Conservation (phyloP, 2,329 filamentous ascomycete species). For the Fusarium sp. region DNA sequence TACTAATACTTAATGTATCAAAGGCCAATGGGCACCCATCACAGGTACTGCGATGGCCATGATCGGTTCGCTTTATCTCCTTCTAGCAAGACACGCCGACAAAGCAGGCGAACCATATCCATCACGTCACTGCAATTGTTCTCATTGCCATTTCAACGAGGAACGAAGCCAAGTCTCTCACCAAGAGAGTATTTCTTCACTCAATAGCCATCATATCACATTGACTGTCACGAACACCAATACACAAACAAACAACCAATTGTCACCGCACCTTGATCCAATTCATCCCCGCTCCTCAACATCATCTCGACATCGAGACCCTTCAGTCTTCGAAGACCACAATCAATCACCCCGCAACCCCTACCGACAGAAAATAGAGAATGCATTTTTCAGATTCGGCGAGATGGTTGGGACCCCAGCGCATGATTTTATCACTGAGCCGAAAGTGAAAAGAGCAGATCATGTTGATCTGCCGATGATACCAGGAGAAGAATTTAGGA, state of each 20-base stretch:
- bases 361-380: constrained; percentile 55
- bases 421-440: constrained; percentile 47
- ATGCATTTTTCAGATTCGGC: constrained; percentile 53
- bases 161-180: not conserved
- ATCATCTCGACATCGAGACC: not conserved
- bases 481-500: constrained; percentile 2
- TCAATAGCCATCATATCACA: not conserved
- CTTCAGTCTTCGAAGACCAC: not conserved
- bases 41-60: constrained; percentile 66
- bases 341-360: constrained; percentile 19
- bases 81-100: constrained; percentile 48
- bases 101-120: not conserved
- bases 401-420: constrained; percentile 59
- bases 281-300: not conserved
- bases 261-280: not conserved
- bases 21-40: constrained; percentile 69
- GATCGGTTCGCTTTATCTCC: constrained; percentile 66
- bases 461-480: constrained; percentile 13
- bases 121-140: constrained; percentile 20
- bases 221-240: not conserved
- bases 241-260: not conserved
- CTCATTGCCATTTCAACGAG: not conserved
- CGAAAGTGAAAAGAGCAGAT: not conserved
- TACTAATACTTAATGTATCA: not conserved
- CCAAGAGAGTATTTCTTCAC: not conserved